Evolutionary conservation across 805 yeast species (phyloP), one percentile per base, ranked within the genome.

Genomic region (Wickerhamomyces canadensis): DNA sequence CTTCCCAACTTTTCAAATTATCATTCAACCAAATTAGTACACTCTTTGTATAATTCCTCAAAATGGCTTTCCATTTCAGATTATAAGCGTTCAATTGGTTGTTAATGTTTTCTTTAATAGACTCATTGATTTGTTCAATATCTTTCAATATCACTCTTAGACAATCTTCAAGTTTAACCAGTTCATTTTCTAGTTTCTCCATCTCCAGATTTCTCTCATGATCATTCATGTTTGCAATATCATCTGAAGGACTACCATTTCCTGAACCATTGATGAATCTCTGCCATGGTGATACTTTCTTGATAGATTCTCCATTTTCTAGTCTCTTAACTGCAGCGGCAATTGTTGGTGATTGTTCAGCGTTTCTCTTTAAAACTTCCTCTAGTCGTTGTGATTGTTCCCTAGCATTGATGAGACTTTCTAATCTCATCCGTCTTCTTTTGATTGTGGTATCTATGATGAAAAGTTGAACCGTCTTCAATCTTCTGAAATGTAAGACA

Each of bases 401-500:
- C 37, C 65, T 67, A 9, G 67, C 58, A 22, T 57, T 57, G 16
- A 52, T 48, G 23, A 66, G 43, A 13, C 41, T 48, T 17, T 56
- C 57, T 9, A 68, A 47, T 19, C 65, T 47, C 7, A 40, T 42
- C 24, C 50, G 40, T 31, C 68, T 51, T 37, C 60, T 64, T 30
- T 55, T 54, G n/a, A 68, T 59, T 1, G 69, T 65, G 17, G 60
- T 57, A 35, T 60, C 61, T 9, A 69, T 60, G 11, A 67, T 66
- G 40, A 60, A 57, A 28, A 65, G 62, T 52, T 79, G 85, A 24
- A 70, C 55, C 14, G 70, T 70, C 46, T 80, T 78, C 45, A 73
- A 62, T 36, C 71, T 69, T 38, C 84, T 74, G 54, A 76, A 86
- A 44, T 74, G 75, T 18, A 77, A 58, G 3, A 85, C 79, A 25